Evolutionary conservation across 148 eudicot genomes (phyloP), one percentile per base, ranked within the genome.

Genomic region (Fagopyrum tataricum): DNA sequence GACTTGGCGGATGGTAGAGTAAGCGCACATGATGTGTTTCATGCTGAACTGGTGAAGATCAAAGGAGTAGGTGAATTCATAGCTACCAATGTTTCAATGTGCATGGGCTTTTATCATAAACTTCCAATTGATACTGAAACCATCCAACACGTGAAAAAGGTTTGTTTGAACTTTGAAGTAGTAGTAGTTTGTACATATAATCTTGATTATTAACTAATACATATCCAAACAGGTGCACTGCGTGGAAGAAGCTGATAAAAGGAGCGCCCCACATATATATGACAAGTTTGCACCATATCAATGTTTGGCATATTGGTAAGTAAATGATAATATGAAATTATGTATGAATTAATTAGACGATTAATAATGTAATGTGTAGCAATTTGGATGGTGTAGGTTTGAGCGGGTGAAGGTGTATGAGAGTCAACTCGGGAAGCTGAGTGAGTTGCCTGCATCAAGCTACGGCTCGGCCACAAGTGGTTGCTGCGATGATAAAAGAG

Each of bases 121-220:
- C 42, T 88, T 53, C 91, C 91, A 2, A 31, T 44, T 5, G 91
- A 85, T 72, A 66, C 81, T 0, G 91, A 88, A 76, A 88, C 91
- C 10, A 44, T 62, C 40, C 71, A 67, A 40, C 88, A 83, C 61
- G 31, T 84, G 18, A 7, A 75, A 9, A 14, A 80, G 84, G 85
- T 84, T 23, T 14, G 42, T 31, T 31, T 31, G 37, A 31, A 0
- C 37, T 31, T 31, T 31, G 37, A 31, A 31, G 37, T 31, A 31
- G 37, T 31, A 1, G 37, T 31, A 31, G 37, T 31, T 31, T 31
- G 37, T 31, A 0, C 0, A 31, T 2, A 31, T 1, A 31, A 31
- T 31, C 37, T 31, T 31, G 37, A 31, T 31, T 58, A 23, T 48
- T 48, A 48, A 13, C 2, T 0, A 48, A 14, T 51, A 51, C 4